These are phyloP conservation scores for Phytomonas sp. DNA, from an alignment of 208 protist genomes.

Conservation along the genomic window DNA sequence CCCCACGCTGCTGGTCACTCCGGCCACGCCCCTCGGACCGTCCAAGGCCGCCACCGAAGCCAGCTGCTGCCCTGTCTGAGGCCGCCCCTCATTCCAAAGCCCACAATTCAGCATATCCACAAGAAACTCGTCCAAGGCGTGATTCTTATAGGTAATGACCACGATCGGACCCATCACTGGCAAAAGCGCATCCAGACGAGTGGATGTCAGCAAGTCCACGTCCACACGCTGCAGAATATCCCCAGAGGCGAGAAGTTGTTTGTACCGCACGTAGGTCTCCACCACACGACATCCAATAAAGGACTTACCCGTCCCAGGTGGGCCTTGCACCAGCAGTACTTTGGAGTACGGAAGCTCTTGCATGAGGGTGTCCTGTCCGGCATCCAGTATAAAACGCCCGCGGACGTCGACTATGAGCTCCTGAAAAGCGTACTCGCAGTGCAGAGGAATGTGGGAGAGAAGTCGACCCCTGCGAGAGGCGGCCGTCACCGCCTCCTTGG, in stretches of 20 bases:
- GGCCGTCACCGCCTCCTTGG: neutral
- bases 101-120: slow-evolving; percentile 66
- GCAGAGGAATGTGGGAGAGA: slow-evolving; percentile 38
- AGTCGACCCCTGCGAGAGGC: neutral
- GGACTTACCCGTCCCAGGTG: slow-evolving; percentile 93
- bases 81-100: slow-evolving; percentile 57
- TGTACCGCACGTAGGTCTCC: slow-evolving; percentile 84
- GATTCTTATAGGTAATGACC: slow-evolving; percentile 93
- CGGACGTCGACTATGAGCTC: slow-evolving; percentile 59
- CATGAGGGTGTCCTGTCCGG: slow-evolving; percentile 75
- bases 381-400: slow-evolving; percentile 52
- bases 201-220: slow-evolving; percentile 51
- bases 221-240: slow-evolving; percentile 83
- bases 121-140: slow-evolving; percentile 93
- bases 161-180: slow-evolving; percentile 82
- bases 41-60: slow-evolving; percentile 5
- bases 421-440: slow-evolving; percentile 70
- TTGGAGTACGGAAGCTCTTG: slow-evolving; percentile 44
- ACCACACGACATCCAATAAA: slow-evolving; percentile 91
- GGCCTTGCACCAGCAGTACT: slow-evolving; percentile 89
- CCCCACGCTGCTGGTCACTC: neutral
- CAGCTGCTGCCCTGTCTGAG: slow-evolving; percentile 12
- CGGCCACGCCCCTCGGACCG: neutral
- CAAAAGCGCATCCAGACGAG: slow-evolving; percentile 41
- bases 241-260: slow-evolving; percentile 74